Base-by-base conservation (phyloP, 108 stramenopile species). In the Cyclotella distinguenda region DNA sequence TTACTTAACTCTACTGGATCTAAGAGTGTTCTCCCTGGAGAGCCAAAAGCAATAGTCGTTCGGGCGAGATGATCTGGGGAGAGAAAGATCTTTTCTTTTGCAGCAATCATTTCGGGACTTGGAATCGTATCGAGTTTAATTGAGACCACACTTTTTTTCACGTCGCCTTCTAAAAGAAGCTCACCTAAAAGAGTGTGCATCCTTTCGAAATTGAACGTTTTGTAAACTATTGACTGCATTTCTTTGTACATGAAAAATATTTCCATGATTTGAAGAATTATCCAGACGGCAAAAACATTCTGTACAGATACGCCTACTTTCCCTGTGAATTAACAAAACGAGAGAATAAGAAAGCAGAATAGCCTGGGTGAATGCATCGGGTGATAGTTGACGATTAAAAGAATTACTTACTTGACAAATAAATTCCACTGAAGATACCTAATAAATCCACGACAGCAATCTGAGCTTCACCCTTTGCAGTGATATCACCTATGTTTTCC, bases 401-500 rank as follows among this genome's bases (percentile, higher is more conserved):
- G 5, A 21, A 18, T 16, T 39, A 77, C 75, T 77, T 64, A 79
- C 79, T 84, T 12, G 87, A 84, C 45, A 95, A 57, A 25, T 55
- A 67, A 15, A 97, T 90, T 0, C 96, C 96, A 58, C 83, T 78
- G 4, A 77, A 60, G 64, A 97, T 90, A 15, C 96, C 96, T 8
- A 94, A 50, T 27, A 97, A 70, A 69, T 97, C 96, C 8, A 95
- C 91, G n/a, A 95, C 84, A 18, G 94, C 92, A 79, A 94, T 97
- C 68, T 95, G 95, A 16, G 96, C 96, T 76, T 97, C 96, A 7
- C 96, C 96, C 72, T 97, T 97, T 28, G 96, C 96, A 10, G 95
- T 95, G 65, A 97, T 94, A 72, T 97, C 96, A 15, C 93, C 96
- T 72, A 97, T 95, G 61, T 97, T 97, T 72, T 95, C 93, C 48